These are phyloP conservation scores for Tricholoma bakamatsutake DNA, from an alignment of 768 basidiomycete genomes.

Conservation along the genomic window DNA sequence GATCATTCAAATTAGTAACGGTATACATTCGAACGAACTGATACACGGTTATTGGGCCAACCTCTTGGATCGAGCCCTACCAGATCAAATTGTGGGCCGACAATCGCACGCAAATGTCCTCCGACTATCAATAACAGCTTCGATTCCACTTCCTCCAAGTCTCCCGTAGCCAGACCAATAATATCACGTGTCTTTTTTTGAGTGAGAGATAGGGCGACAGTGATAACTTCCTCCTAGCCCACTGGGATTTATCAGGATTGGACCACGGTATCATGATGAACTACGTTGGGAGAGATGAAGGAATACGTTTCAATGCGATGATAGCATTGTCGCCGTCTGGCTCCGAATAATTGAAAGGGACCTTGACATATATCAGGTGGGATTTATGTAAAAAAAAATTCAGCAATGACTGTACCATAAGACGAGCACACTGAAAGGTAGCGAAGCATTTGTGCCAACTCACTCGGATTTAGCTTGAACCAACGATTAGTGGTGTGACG, in stretches of 20 bases:
- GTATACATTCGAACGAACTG: background rate
- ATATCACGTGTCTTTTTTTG: too few species aligned
- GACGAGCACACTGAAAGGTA: constrained; percentile 24
- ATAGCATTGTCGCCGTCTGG: constrained; percentile 30
- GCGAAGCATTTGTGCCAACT: constrained; percentile 21
- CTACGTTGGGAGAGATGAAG: constrained; percentile 23
- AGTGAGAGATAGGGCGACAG: too few species aligned
- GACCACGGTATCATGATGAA: constrained; percentile 33
- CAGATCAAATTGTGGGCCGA: constrained; percentile 41
- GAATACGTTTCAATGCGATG: constrained; percentile 38
- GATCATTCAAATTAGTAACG: background rate
- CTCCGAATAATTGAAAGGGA: constrained; percentile 40
- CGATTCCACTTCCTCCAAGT: constrained; percentile 40
- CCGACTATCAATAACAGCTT: constrained; percentile 19
- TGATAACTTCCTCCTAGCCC: constrained; percentile 46
- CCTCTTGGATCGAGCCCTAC: constrained; percentile 44
- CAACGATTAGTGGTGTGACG: background rate
- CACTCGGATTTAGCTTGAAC: constrained; percentile 9
- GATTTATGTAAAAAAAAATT: too few species aligned
- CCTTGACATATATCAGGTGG: constrained; percentile 20
- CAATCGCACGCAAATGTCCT: constrained; percentile 18
- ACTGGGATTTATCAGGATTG: constrained; percentile 42
- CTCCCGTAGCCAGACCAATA: too few species aligned
- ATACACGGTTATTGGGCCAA: constrained; percentile 3
- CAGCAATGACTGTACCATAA: constrained; percentile 16